phyloP scores from a whole-genome alignment of 768 basidiomycete genomes.

The Boletus subparvulus region DNA sequence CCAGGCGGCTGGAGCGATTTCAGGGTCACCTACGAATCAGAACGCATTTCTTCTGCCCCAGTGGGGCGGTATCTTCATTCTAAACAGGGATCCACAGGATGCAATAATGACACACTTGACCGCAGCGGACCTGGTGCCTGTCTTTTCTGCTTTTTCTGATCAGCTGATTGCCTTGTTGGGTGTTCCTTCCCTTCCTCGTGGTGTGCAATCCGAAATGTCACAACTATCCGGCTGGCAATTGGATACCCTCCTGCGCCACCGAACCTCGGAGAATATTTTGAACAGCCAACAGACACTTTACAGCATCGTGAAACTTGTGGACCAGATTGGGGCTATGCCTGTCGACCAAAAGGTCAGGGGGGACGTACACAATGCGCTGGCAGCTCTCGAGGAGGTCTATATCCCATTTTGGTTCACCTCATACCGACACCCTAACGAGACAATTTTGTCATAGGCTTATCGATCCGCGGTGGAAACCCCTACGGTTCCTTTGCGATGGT shows the following conservation, averaged over 20 bases:
- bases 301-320: slow-evolving; percentile 82
- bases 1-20: slow-evolving; percentile 5
- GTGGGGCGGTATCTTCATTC: slow-evolving; percentile 86
- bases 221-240: slow-evolving; percentile 74
- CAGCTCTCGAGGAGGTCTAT: slow-evolving; percentile 70
- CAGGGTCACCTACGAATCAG: slow-evolving; percentile 50
- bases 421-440: slow-evolving; percentile 8
- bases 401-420: not conserved
- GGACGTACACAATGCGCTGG: slow-evolving; percentile 69
- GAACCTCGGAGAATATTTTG: slow-evolving; percentile 66
- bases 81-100: slow-evolving; percentile 50
- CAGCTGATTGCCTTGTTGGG: slow-evolving; percentile 85
- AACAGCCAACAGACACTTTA: slow-evolving; percentile 70
- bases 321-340: slow-evolving; percentile 90
- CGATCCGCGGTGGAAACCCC: slow-evolving; percentile 19
- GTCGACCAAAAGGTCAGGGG: slow-evolving; percentile 74
- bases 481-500: slow-evolving; percentile 50
- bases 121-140: slow-evolving; percentile 42
- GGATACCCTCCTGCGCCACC: slow-evolving; percentile 69
- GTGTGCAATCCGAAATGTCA: slow-evolving; percentile 35
- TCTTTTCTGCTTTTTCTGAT: slow-evolving; percentile 63
- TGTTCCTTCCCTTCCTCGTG: slow-evolving; percentile 58
- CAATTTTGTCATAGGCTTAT: slow-evolving; percentile 22
- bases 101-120: slow-evolving; percentile 32
- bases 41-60: slow-evolving; percentile 88